Evolutionary conservation across 768 basidiomycete species (phyloP), one percentile per base, ranked within the genome.

Genomic region (Suillus subluteus): DNA sequence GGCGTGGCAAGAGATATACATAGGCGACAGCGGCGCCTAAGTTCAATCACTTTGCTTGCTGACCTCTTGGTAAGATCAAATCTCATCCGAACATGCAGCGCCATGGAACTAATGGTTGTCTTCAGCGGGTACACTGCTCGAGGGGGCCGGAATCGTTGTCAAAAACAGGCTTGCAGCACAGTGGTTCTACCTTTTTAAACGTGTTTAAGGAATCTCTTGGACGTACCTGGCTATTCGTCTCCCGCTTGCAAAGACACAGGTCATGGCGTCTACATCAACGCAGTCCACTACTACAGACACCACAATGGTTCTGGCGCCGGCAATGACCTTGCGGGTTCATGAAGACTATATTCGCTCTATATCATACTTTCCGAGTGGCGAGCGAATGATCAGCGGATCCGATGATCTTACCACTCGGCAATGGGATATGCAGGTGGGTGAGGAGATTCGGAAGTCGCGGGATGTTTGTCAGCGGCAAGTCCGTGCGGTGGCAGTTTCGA

Each of bases 371-470:
- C 58, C 15, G 15, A 16, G 6, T 8, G 58, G 58, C 8, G 23
- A 58, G 38, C 23, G 23, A 18, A 58, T 58, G 58, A 16, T 58
- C 58, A 40, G 58, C 2, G 58, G 58, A 40, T 40, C 58, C 18
- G 38, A 40, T 16, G 58, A 59, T 40, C 38, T 40, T 40, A 41
- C 37, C 7, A 3, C 37, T 38, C 21, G 56, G 37, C 56, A 38
- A 26, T 59, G 58, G 38, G 15, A 59, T 40, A 6, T 59, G 23
- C 15, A 41, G 16, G 8, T 18, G 8, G 58, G 58, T 18, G 18
- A 41, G 23, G 58, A 59, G 9, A 41, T 59, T 18, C 8, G 6
- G 13, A 38, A 58, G 13, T n/a, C 4, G 23, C 58, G 58, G 38
- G 23, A 59, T 41, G 23, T 3, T 59, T 40, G 38, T 30, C 4